A percentile compares a stretch with the other conserved stretches of the same genome.
Conservation (phyloP, 768 basidiomycete genomes). For the Lactarius vividus region DNA sequence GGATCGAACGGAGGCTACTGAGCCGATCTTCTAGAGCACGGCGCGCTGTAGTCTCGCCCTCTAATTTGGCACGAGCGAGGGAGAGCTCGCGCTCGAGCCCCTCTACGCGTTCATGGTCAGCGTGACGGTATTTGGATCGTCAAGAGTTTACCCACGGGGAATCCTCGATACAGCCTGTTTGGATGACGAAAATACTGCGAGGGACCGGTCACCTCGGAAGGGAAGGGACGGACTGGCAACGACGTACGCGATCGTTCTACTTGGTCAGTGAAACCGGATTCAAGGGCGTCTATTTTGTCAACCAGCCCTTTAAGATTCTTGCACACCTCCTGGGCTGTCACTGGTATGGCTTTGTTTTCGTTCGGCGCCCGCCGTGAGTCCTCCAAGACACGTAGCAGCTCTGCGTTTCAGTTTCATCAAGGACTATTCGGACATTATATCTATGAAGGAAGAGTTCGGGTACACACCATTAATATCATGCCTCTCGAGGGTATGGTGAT, state of each 20-base stretch:
- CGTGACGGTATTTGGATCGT: neutral
- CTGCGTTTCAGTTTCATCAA: conserved; percentile 37
- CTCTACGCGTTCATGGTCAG: conserved; percentile 49
- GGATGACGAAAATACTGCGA: conserved; percentile 69
- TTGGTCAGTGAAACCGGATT: conserved; percentile 77
- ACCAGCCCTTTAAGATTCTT: conserved; percentile 64
- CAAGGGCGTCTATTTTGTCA: conserved; percentile 72
- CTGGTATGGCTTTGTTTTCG: conserved; percentile 43
- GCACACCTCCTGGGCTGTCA: conserved; percentile 59
- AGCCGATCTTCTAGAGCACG: conserved; percentile 64
- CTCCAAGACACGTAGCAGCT: conserved; percentile 56
- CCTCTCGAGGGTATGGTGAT: conserved; percentile 59
- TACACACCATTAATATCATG: conserved; percentile 69
- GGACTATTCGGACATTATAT: neutral
- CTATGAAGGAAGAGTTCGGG: neutral
- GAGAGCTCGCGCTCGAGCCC: conserved; percentile 61
- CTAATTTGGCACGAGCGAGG: conserved; percentile 57
- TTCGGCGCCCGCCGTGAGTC: conserved; percentile 55
- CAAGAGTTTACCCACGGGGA: conserved; percentile 52
- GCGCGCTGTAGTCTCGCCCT: conserved; percentile 56
- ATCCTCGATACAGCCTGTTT: conserved; percentile 62
- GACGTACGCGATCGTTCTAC: conserved; percentile 74
- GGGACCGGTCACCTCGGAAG: conserved; percentile 14
- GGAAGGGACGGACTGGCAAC: neutral
- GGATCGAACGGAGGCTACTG: conserved; percentile 48